These are phyloP conservation scores for Coniophora puteana DNA, from an alignment of 1,284 basidiomycete genomes.

Conservation along the genomic window DNA sequence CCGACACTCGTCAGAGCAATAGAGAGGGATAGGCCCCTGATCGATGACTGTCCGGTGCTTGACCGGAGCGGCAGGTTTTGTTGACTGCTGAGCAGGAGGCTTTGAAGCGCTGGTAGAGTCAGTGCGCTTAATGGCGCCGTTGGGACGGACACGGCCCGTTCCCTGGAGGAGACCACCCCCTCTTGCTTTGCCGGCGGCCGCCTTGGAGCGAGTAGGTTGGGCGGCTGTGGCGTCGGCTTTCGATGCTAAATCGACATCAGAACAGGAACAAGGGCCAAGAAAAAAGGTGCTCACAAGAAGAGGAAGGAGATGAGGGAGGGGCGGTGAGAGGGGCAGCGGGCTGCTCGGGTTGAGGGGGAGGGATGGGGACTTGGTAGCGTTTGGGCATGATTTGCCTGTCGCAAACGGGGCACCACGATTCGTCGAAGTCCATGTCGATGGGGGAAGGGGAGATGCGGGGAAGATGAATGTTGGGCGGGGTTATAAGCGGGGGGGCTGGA, in stretches of 20 bases:
- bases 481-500: constrained; percentile 12
- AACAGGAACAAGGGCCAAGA: constrained; percentile 23
- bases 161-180: constrained; percentile 55
- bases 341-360: constrained; percentile 14
- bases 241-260: constrained; percentile 10
- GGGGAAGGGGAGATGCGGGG: constrained; percentile 13
- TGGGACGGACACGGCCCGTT: constrained; percentile 54
- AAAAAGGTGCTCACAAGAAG: constrained; percentile 27
- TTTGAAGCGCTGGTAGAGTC: constrained; percentile 24
- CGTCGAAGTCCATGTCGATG: constrained; percentile 53
- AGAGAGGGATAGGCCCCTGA: constrained; percentile 68
- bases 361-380: constrained; percentile 48
- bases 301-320: constrained; percentile 27
- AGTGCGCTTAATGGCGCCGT: constrained; percentile 46
- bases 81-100: constrained; percentile 16
- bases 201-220: constrained; percentile 34
- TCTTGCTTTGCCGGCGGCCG: constrained; percentile 36
- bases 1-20: constrained; percentile 75
- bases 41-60: constrained; percentile 68
- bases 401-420: constrained; percentile 73
- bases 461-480: background rate
- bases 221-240: constrained; percentile 23
- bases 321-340: constrained; percentile 19
- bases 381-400: constrained; percentile 68
- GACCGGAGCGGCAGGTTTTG: constrained; percentile 28